phyloP scores from a whole-genome alignment of 73 alveolate genomes.

The Uronychia setigera region DNA sequence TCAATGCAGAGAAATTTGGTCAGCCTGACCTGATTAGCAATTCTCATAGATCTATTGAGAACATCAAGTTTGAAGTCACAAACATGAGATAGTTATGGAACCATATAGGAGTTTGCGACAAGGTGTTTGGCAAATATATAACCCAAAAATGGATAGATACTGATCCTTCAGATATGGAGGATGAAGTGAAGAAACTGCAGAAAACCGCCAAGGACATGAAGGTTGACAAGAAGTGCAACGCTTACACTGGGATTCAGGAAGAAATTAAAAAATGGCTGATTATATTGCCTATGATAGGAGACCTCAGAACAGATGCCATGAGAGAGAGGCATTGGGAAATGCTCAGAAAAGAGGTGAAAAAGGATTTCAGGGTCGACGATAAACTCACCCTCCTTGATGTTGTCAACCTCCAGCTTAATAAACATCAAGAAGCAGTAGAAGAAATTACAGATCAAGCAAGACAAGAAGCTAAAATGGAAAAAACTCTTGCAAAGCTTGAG shows the following conservation, averaged over 20 bases:
- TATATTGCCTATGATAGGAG: constrained; percentile 81
- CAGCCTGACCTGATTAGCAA: constrained; percentile 95
- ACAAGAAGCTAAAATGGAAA: constrained; percentile 99
- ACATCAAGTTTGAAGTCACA: constrained; percentile 84
- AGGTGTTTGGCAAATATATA: constrained; percentile 83
- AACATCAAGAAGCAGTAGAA: constrained; percentile 80
- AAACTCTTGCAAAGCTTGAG: constrained; percentile 94
- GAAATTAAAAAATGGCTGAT: constrained; percentile 84
- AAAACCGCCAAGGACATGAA: constrained; percentile 87
- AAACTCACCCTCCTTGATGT: constrained; percentile 75
- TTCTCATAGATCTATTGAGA: constrained; percentile 87
- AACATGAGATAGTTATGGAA: constrained; percentile 94
- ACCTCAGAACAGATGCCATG: constrained; percentile 82
- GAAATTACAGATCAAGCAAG: constrained; percentile 96
- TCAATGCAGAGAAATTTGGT: constrained; percentile 92
- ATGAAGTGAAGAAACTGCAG: constrained; percentile 86
- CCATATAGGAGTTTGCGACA: constrained; percentile 84
- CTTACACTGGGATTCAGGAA: constrained; percentile 89
- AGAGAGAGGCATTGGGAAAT: constrained; percentile 85
- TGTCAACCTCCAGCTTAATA: constrained; percentile 74
- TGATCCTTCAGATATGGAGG: constrained; percentile 97
- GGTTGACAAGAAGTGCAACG: constrained; percentile 94
- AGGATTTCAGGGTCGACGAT: constrained; percentile 62
- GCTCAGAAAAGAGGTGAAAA: constrained; percentile 68
- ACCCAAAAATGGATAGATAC: constrained; percentile 95